A percentile compares a stretch with the other conserved stretches of the same genome.
Evolutionary conservation across 1,284 basidiomycete genomes (phyloP).

Genomic region (Puccinia novopanici): DNA sequence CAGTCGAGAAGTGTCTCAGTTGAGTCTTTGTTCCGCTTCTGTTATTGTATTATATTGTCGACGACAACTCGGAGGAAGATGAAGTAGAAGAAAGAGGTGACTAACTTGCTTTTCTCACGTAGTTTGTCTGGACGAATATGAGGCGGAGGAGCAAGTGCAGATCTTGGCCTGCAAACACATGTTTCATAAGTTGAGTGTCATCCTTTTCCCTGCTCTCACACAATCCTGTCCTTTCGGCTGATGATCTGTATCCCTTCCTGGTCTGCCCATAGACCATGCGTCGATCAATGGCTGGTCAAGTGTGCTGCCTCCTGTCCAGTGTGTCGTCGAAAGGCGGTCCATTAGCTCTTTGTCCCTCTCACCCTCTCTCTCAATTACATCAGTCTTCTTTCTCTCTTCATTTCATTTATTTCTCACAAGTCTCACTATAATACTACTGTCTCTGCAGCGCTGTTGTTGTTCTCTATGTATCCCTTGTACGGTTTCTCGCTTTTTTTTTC

Average conservation of each 20-base stretch:
- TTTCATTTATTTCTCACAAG: no score
- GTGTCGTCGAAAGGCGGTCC: constrained; percentile 3
- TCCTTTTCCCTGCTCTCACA: not conserved
- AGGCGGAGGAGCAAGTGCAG: not conserved
- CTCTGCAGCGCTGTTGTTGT: not conserved
- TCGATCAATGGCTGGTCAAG: constrained; percentile 22
- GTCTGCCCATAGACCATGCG: not conserved
- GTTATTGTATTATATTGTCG: not conserved
- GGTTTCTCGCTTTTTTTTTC: no score
- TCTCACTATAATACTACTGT: no score
- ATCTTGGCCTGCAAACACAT: constrained; percentile 20
- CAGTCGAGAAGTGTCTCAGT: constrained; percentile 30
- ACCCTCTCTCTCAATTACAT: no score
- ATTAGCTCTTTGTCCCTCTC: not conserved
- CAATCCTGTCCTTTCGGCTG: not conserved
- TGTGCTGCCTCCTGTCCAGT: constrained; percentile 17
- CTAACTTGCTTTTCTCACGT: no score
- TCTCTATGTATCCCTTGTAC: no score
- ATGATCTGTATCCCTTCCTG: not conserved
- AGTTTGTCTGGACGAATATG: constrained; percentile 28
- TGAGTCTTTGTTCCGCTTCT: not conserved
- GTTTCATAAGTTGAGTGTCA: constrained; percentile 15
- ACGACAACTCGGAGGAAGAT: no score
- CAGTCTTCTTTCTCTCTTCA: no score
- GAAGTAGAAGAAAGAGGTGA: no score